Base-by-base conservation (phyloP, 164 flowering plant genomes). In the Tetracentron sinense region DNA sequence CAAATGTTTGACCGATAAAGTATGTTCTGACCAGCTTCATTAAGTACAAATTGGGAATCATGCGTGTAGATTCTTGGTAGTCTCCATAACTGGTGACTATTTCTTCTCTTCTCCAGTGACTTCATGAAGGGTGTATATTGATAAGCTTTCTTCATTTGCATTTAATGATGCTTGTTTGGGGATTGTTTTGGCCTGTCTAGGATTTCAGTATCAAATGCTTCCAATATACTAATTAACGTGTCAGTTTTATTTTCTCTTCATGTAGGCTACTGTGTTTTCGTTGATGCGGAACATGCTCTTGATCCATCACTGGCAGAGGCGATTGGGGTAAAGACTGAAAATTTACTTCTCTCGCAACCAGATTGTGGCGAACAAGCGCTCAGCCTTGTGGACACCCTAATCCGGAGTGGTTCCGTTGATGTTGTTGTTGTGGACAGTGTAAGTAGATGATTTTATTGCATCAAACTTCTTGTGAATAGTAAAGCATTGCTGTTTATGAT, bases 301-400 rank as follows among this genome's bases (percentile, higher is more conserved):
- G 95, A 93, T 76, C 86, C 94, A 57, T 31, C 88, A 5, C 67
- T 93, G 6, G 98, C 98, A 27, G 82, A 82, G 77, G 60, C 92
- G 47, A 85, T 90, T 77, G 98, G 98, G 25, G 98, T 93, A 51
- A 79, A 93, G 56, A 85, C 92, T 47, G 78, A 77, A 63, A 87
- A 93, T 71, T 73, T 93, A 77, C 92, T 90, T 68, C 83, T 93
- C 6, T 85, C 97, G 2, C 97, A 90, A 68, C 97, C 96, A 31
- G 98, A 93, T 76, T 82, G 89, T 78, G 97, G 97, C 55, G 98
- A 93, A 72, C 98, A 93, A 78, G 98, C 97, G 53, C 94, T 93
- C 12, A 86, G 94, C 70, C 91, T 90, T 42, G 96, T 93, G 59
- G 97, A 93, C 74, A 93, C 98, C 28, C 74, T 93, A 3, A 85